Evolutionary conservation across 805 yeast species (phyloP), one percentile per base, ranked within the genome.

Genomic region (Lachancea kluyveri): DNA sequence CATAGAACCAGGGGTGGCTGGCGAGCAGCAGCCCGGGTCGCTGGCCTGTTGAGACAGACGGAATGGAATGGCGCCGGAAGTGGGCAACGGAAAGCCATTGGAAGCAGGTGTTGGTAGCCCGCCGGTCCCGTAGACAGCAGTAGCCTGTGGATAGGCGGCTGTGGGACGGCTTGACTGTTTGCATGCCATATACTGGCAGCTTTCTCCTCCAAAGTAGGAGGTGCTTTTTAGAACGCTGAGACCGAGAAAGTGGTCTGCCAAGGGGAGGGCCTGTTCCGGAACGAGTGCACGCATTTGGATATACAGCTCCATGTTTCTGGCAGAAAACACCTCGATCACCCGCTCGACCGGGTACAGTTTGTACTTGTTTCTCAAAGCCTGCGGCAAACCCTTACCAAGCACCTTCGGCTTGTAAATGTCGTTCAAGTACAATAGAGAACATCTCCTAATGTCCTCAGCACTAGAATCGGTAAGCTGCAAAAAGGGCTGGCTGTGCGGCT

Each of bases 351-450:
- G 44, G 14, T 39, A 28, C 11, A 31, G 31, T 16, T 41, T 36
- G 28, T 49, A 52, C 32, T 53, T 53, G 21, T 47, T 46, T 17
- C 42, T 20, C 9, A 52, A 25, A 5, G 45, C 45, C 20, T 31
- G 28, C 7, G 51, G 45, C 3, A 45, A 9, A 4, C 30, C 31
- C 16, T 30, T 39, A 13, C 31, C 21, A 4, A 26, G 23, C 4
- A 28, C 25, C 19, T 34, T 31, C 4, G 37, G 33, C 17, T 33
- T 34, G 22, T 39, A 50, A 8, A 47, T 32, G 22, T 48, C 50
- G n/a, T 37, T 41, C 7, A 48, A 25, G 26, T 36, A 43, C 3
- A 37, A 28, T n/a, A 42, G 35, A 6, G 42, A 24, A 29, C 56
- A 50, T 6, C 41, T 25, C 30, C 52, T 45, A n/a, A 50, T 36